Base-by-base conservation (phyloP, 2,329 filamentous ascomycete species). In the Trichoderma semiorbis region DNA sequence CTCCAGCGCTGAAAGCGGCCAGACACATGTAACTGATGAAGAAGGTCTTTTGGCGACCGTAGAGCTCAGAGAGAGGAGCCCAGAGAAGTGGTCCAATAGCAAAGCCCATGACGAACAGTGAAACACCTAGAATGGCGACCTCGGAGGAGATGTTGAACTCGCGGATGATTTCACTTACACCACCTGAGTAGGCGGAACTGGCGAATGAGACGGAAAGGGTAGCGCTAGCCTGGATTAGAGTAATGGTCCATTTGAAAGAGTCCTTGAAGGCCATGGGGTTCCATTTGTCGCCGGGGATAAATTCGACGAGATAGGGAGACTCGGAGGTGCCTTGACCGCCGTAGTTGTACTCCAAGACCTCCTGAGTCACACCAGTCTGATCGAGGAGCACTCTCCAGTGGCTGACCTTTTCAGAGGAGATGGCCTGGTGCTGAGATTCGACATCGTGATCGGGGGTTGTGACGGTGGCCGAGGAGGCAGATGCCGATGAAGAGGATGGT, bases 161-260 rank as follows among this genome's bases (percentile, higher is more conserved):
- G 1, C 73, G 57, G 16, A 90, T 83, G 68, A 93, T 84, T 63
- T 88, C 81, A 10, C 75, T 71, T 16, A 90, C 78, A 61, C 88
- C 88, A 14, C 89, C 88, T 5, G 87, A 88, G 79, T 89, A 92
- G 36, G 91, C 91, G 1, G 89, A 91, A 21, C 90, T 92, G 69
- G 89, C 88, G 75, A 94, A 91, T 3, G 92, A 84, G 34, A 93
- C 90, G 32, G 86, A 90, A 57, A 94, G 84, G 1, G 91, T 92
- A 16, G 91, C 88, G 32, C 91, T 76, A 14, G 91, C 90, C 71
- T 91, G 88, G 53, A 91, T 78, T 67, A 87, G 77, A 2, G 90
- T 91, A 74, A 91, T 88, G 34, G 79, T 78, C 91, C 92, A 94
- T 82, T 93, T 93, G 80, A 86, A 87, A 32, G 77, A 70, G 2